Evolutionary conservation across 371 early-diverging fungal genomes (phyloP).

Genomic region (Lichtheimia ramosa): DNA sequence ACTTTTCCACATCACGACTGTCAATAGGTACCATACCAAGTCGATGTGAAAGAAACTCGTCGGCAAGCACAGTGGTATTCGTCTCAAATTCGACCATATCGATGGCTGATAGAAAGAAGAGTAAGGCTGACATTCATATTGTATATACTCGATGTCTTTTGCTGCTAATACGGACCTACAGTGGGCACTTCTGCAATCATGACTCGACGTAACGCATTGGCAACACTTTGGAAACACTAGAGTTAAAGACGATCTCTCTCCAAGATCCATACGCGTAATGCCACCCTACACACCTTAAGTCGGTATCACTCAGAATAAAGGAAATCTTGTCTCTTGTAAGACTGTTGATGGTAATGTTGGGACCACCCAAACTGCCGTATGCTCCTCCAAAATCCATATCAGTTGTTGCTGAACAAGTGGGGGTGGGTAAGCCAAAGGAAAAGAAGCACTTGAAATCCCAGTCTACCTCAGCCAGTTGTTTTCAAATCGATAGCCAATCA

Average conservation of each 20-base stretch:
- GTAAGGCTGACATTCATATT: too few species aligned
- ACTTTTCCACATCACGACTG: constrained; percentile 71
- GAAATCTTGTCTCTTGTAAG: constrained; percentile 68
- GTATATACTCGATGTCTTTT: neutral
- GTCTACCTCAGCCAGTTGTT: too few species aligned
- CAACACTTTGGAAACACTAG: constrained; percentile 58
- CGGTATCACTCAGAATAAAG: constrained; percentile 78
- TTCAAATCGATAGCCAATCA: too few species aligned
- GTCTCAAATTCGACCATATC: constrained; percentile 96
- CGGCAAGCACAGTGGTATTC: constrained; percentile 96
- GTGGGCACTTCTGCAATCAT: constrained; percentile 99
- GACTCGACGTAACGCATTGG: constrained; percentile 95
- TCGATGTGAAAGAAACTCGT: constrained; percentile 98
- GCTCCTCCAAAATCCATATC: constrained; percentile 9
- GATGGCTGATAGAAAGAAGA: constrained; percentile 68
- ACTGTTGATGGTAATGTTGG: constrained; percentile 72
- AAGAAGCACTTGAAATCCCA: too few species aligned
- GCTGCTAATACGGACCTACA: constrained; percentile 59
- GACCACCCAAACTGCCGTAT: constrained; percentile 54
- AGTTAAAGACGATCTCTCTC: constrained; percentile 1
- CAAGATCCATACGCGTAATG: neutral
- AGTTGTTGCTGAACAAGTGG: too few species aligned
- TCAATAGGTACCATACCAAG: constrained; percentile 97
- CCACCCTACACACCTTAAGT: constrained; percentile 60
- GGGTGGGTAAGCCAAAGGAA: too few species aligned